Evolutionary conservation across 1,284 basidiomycete genomes (phyloP).

Genomic region (Heterobasidion occidentale): DNA sequence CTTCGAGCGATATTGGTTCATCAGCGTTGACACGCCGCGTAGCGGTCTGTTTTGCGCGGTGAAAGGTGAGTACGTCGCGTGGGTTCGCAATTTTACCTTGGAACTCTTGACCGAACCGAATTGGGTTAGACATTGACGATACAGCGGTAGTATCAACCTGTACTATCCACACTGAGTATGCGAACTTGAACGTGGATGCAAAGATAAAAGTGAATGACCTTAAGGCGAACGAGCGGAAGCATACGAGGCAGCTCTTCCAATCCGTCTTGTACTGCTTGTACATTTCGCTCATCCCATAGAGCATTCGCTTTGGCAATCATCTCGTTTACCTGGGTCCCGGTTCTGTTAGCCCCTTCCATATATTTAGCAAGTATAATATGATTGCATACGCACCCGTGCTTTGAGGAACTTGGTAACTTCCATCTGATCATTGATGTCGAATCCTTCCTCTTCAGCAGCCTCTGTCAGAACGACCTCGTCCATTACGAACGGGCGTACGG

Average conservation of each 20-base stretch:
- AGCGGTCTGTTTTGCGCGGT: constrained; percentile 68
- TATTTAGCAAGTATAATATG: neutral
- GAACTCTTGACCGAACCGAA: constrained; percentile 96
- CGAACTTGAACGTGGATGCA: neutral
- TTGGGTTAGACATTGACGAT: constrained; percentile 88
- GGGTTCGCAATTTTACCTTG: constrained; percentile 90
- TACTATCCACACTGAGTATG: neutral
- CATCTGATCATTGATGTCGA: constrained; percentile 76
- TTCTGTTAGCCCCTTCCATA: neutral
- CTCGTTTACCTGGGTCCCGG: constrained; percentile 53
- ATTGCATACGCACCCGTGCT: constrained; percentile 39
- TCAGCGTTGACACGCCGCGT: constrained; percentile 61
- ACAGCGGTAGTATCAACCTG: constrained; percentile 89
- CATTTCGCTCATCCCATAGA: constrained; percentile 78
- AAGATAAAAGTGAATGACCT: constrained; percentile 32
- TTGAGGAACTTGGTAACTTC: constrained; percentile 78
- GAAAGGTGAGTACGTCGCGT: constrained; percentile 86
- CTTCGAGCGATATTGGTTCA: constrained; percentile 42
- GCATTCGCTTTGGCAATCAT: constrained; percentile 73
- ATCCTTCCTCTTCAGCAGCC: constrained; percentile 64
- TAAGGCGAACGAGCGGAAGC: constrained; percentile 87
- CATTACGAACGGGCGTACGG: constrained; percentile 93
- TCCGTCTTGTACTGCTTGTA: constrained; percentile 55
- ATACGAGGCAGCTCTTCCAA: constrained; percentile 60
- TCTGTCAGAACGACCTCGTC: constrained; percentile 75